Evolutionary conservation across 176 grass and related monocot genomes (phyloP).

Genomic region (Microstegium vimineum): DNA sequence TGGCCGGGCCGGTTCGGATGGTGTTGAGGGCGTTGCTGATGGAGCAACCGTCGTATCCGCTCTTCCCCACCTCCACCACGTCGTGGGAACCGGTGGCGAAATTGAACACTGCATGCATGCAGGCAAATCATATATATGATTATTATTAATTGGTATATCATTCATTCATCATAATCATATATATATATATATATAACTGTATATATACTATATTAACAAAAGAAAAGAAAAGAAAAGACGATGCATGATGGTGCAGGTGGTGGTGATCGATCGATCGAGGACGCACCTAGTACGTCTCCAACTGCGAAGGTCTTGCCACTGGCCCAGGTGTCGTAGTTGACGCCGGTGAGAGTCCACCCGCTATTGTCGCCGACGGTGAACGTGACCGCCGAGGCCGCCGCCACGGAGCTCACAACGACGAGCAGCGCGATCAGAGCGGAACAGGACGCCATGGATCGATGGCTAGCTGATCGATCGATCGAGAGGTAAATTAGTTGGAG

Average conservation of each 20-base stretch:
- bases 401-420: constrained; percentile 40
- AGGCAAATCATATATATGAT: background rate
- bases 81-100: constrained; percentile 31
- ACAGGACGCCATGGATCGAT: constrained; percentile 50
- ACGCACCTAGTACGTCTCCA: constrained; percentile 62
- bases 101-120: constrained; percentile 50
- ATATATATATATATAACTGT: too few species aligned
- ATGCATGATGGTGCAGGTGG: background rate
- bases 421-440: constrained; percentile 43
- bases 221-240: background rate
- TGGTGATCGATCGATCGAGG: too few species aligned
- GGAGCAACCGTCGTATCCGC: constrained; percentile 55
- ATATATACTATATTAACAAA: too few species aligned
- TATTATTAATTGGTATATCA: background rate
- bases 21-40: constrained; percentile 17
- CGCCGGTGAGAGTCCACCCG: constrained; percentile 32
- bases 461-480: too few species aligned
- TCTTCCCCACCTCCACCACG: constrained; percentile 47
- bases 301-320: constrained; percentile 25
- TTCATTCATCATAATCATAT: background rate
- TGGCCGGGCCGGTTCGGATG: constrained; percentile 25
- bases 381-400: constrained; percentile 24
- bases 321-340: constrained; percentile 42
- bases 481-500: too few species aligned
- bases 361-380: constrained; percentile 45